These are phyloP conservation scores for Fusarium nurragi DNA, from an alignment of 2,329 filamentous ascomycete species.

Conservation along the genomic window DNA sequence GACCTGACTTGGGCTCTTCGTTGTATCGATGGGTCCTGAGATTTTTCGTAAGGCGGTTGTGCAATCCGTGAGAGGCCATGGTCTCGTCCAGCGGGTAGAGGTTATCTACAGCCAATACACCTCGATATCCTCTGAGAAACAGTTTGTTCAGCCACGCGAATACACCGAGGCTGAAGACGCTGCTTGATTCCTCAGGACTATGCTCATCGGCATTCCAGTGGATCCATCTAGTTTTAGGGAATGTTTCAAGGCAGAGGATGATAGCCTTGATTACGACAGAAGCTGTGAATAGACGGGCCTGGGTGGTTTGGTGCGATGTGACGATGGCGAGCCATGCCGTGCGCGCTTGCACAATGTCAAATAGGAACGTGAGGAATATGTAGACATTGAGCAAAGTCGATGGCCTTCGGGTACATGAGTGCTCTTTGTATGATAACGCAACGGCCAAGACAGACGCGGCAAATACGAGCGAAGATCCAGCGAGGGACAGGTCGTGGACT, in stretches of 20 bases:
- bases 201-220: constrained; percentile 50
- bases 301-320: constrained; percentile 20
- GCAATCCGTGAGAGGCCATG: constrained; percentile 39
- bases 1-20: constrained; percentile 40
- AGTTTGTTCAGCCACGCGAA: constrained; percentile 51
- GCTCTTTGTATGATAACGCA: constrained; percentile 50
- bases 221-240: constrained; percentile 52
- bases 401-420: constrained; percentile 51
- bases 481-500: constrained; percentile 42
- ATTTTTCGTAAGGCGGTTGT: constrained; percentile 26
- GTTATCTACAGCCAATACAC: constrained; percentile 47
- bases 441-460: constrained; percentile 45
- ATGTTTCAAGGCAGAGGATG: constrained; percentile 51
- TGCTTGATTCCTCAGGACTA: constrained; percentile 52
- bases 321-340: constrained; percentile 53
- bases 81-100: constrained; percentile 49
- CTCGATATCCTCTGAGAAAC: constrained; percentile 50
- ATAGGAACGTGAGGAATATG: constrained; percentile 53
- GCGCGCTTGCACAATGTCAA: constrained; percentile 55
- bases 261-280: constrained; percentile 50
- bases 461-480: constrained; percentile 39
- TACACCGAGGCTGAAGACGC: constrained; percentile 46
- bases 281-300: constrained; percentile 49
- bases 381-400: constrained; percentile 56
- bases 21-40: constrained; percentile 41